Evolutionary conservation across 352 stramenopile genomes (phyloP).

Genomic region (Pythium grandisporangium): DNA sequence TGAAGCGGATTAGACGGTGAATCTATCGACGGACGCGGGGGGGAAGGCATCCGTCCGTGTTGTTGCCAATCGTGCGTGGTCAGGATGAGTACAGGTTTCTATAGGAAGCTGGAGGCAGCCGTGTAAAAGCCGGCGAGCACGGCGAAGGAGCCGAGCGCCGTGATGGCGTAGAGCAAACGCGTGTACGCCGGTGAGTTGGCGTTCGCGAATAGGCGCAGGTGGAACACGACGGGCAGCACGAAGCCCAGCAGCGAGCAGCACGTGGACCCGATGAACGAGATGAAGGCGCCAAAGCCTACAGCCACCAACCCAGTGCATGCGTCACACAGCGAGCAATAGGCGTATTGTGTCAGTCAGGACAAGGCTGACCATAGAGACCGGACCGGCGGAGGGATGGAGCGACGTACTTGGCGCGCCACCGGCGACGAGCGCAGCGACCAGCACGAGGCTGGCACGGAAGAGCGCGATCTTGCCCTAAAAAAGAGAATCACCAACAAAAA

Average conservation of each 20-base stretch:
- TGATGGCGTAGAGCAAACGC: constrained; percentile 7
- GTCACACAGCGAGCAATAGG: background rate
- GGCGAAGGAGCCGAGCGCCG: constrained; percentile 8
- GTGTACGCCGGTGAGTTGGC: constrained; percentile 1
- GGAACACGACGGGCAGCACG: constrained; percentile 64
- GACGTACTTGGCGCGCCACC: constrained; percentile 15
- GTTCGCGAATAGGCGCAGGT: constrained; percentile 31
- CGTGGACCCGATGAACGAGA: constrained; percentile 85
- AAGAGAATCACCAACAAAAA: background rate
- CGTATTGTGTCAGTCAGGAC: background rate
- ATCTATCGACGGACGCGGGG: too few relatives aligned
- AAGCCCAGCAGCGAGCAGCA: constrained; percentile 79
- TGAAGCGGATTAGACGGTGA: too few relatives aligned
- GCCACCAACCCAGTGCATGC: background rate
- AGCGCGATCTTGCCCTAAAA: constrained; percentile 6
- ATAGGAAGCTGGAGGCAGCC: constrained; percentile 11
- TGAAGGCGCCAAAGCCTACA: constrained; percentile 73
- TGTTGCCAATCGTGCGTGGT: too few relatives aligned
- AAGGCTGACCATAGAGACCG: background rate
- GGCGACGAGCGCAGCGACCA: constrained; percentile 12
- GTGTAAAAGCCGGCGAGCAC: constrained; percentile 15
- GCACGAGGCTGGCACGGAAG: constrained; percentile 36
- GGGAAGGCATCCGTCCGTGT: too few relatives aligned
- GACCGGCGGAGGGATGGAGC: too few relatives aligned
- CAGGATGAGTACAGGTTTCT: too few relatives aligned